Conservation (phyloP, 345 rosid genomes). For the Brassica nigra region DNA sequence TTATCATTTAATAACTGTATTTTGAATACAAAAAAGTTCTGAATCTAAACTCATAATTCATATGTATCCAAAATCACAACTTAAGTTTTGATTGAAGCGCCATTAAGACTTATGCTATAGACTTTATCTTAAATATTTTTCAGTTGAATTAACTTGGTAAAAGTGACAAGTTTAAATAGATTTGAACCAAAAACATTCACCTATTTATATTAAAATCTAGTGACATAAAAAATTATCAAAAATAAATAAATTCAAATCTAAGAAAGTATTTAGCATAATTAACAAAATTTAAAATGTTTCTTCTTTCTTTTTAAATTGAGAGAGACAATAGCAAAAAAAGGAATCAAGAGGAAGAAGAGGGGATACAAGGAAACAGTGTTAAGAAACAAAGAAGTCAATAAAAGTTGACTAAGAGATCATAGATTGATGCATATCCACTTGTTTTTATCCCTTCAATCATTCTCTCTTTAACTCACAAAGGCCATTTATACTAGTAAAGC, state of each 20-base stretch:
- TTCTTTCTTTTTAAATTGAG: background rate
- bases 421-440: slow-evolving; percentile 34
- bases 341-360: slow-evolving; percentile 6
- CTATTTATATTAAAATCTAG: too few relatives aligned
- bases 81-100: too few relatives aligned
- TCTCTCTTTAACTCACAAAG: slow-evolving; percentile 20
- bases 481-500: slow-evolving; percentile 14
- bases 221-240: too few relatives aligned
- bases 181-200: too few relatives aligned
- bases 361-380: slow-evolving; percentile 29
- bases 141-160: too few relatives aligned
- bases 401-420: slow-evolving; percentile 28
- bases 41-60: too few relatives aligned
- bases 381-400: slow-evolving; percentile 35
- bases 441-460: slow-evolving; percentile 39
- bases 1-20: too few relatives aligned
- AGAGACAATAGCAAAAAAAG: background rate
- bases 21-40: too few relatives aligned
- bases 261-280: background rate
- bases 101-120: too few relatives aligned
- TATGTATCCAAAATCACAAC: too few relatives aligned
- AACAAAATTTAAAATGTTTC: background rate
- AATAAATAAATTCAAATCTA: background rate
- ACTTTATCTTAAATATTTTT: too few relatives aligned
- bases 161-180: too few relatives aligned